Evolutionary conservation across 176 grass and related monocot species (phyloP), one percentile per base, ranked within the genome.

Genomic region (Aegilops speltoides): DNA sequence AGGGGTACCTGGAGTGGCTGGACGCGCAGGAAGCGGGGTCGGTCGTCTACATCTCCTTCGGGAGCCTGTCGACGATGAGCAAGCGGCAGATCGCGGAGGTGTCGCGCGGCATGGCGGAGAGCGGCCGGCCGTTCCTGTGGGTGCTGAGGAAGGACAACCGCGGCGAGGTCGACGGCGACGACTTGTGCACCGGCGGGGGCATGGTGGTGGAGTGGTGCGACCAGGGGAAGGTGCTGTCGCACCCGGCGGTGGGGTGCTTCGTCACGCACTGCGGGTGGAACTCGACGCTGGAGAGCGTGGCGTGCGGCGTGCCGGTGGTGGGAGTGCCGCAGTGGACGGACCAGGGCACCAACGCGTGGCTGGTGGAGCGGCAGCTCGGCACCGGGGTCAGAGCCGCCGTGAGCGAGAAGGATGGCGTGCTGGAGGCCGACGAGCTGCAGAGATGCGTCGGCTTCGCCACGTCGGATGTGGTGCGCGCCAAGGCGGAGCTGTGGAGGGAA

Each of bases 231-330:
- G 95, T 97, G 43, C 78, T 97, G n/a, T 77, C 52, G 40, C 95
- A 97, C 82, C 84, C 87, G 6, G 70, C 90, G 6, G 86, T 97
- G 4, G 92, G 82, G 3, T 97, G 95, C 87, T 97, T 97, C 80
- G 82, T 97, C 17, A 97, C 90, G 4, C 95, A 97, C 79, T 93
- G 95, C 79, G 90, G 93, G 2, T 95, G 93, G 93, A 95, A 95
- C 88, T 95, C 93, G 34, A 90, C 86, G 46, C 56, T 90, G 25
- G 93, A 95, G 87, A 76, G 75, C 36, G 20, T 95, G 26, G 83
- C 75, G 14, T 76, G 79, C 68, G 92, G 95, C 24, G 86, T 94
- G 68, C 92, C 92, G 0, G 82, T 52, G 25, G 87, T 97, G 13
- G 36, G 43, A 23, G 84, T 88, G 82, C 95, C 95, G 8, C 92